phyloP scores from a whole-genome alignment of 345 rosid genomes.

The Iberis pinnata region DNA sequence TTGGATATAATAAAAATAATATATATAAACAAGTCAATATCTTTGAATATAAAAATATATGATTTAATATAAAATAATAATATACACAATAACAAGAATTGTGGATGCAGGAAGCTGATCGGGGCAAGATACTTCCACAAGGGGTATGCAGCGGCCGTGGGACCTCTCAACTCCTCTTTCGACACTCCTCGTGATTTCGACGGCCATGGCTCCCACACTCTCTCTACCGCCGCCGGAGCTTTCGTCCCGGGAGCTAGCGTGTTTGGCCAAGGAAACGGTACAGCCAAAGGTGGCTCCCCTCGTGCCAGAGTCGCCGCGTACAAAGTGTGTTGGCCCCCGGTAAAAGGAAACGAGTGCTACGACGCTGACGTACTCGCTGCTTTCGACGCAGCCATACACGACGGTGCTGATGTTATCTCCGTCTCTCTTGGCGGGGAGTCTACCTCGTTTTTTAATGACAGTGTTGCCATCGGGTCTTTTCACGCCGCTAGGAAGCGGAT shows the following conservation, averaged over 20 bases:
- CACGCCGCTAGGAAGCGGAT: slow-evolving; percentile 62
- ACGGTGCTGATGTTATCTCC: slow-evolving; percentile 71
- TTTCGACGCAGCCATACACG: slow-evolving; percentile 65
- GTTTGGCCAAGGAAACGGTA: slow-evolving; percentile 51
- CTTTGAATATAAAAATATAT: too few species aligned
- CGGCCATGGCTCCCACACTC: slow-evolving; percentile 88
- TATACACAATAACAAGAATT: too few species aligned
- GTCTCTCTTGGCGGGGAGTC: slow-evolving; percentile 57
- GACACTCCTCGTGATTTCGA: slow-evolving; percentile 62
- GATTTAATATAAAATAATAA: too few species aligned
- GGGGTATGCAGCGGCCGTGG: slow-evolving; percentile 37
- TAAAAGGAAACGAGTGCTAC: slow-evolving; percentile 45
- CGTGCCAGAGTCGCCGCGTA: slow-evolving; percentile 75
- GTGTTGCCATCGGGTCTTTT: slow-evolving; percentile 67
- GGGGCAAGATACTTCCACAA: slow-evolving; percentile 51
- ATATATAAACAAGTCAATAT: too few species aligned
- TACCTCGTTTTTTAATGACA: slow-evolving; percentile 41
- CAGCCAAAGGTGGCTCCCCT: slow-evolving; percentile 84
- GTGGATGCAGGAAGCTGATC: slow-evolving; percentile 56
- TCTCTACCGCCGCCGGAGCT: slow-evolving; percentile 75
- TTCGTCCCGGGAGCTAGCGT: slow-evolving; percentile 49
- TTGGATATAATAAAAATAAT: too few species aligned
- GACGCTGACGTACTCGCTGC: slow-evolving; percentile 66
- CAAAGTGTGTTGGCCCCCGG: slow-evolving; percentile 70
- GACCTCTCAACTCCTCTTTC: slow-evolving; percentile 40